A percentile compares a stretch with the other conserved stretches of the same genome.
Evolutionary conservation across 805 yeast genomes (phyloP).

Genomic region (Candida wancherniae): DNA sequence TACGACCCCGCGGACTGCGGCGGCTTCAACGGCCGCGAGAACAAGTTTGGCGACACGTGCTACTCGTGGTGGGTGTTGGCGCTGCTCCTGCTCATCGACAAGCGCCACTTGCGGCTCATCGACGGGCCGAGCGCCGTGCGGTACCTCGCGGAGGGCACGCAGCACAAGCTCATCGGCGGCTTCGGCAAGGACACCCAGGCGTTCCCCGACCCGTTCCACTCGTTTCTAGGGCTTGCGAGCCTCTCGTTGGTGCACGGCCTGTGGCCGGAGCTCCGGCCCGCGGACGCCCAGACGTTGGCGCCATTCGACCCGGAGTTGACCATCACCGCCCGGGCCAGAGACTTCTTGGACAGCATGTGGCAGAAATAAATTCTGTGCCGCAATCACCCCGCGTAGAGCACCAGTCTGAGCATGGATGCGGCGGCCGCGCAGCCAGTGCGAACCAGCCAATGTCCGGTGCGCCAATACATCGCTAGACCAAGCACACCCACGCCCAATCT

Average conservation of each 20-base stretch:
- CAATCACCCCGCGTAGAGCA: too few species aligned
- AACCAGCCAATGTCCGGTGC: neutral
- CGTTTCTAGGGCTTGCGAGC: conserved; percentile 57
- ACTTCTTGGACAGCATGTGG: conserved; percentile 15
- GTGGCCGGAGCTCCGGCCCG: conserved; percentile 1
- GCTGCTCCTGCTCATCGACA: conserved; percentile 44
- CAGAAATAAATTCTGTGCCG: too few species aligned
- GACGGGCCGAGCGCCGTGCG: conserved; percentile 30
- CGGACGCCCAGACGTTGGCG: conserved; percentile 6
- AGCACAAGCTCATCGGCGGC: conserved; percentile 67
- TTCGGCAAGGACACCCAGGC: conserved; percentile 63
- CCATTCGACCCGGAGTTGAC: conserved; percentile 15
- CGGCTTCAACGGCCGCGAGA: conserved; percentile 83
- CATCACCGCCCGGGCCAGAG: conserved; percentile 9
- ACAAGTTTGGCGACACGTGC: conserved; percentile 82
- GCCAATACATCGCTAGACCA: neutral
- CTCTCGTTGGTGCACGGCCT: conserved; percentile 29
- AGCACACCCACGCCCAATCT: neutral
- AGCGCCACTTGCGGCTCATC: conserved; percentile 23
- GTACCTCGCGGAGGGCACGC: conserved; percentile 54
- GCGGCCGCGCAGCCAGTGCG: neutral
- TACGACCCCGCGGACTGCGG: conserved; percentile 55
- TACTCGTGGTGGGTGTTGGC: conserved; percentile 81
- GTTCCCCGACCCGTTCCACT: conserved; percentile 68
- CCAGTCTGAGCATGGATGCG: neutral